Percentiles rank a stretch among this genome's conserved stretches.
phyloP scores from a whole-genome alignment of 371 early-diverging fungal genomes.

The Parasitella parasitica region DNA sequence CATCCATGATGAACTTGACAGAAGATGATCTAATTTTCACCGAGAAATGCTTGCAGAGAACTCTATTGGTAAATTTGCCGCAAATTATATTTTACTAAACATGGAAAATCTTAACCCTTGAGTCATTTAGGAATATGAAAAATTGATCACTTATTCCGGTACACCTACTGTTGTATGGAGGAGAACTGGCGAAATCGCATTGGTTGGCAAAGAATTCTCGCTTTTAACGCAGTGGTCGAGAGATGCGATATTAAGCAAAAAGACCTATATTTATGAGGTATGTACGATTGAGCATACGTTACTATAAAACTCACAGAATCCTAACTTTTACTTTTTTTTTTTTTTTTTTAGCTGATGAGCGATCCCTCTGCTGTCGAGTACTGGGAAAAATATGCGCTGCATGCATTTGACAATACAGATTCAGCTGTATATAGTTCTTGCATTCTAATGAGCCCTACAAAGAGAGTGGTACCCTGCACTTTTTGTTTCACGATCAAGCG shows the following conservation, averaged over 20 bases:
- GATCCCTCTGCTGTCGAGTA: constrained; percentile 86
- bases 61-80: constrained; percentile 1
- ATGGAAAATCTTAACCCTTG: not conserved
- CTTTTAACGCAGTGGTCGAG: constrained; percentile 83
- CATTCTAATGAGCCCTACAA: constrained; percentile 70
- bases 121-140: constrained; percentile 73
- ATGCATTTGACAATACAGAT: constrained; percentile 87
- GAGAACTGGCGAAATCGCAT: constrained; percentile 85
- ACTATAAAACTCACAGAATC: not conserved
- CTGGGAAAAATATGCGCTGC: constrained; percentile 88
- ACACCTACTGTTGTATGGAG: constrained; percentile 95
- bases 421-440: constrained; percentile 81
- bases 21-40: constrained; percentile 91
- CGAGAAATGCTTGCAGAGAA: constrained; percentile 87
- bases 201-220: constrained; percentile 91
- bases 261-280: constrained; percentile 79
- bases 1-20: constrained; percentile 87
- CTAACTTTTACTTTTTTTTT: not conserved
- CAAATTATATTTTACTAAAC: not conserved
- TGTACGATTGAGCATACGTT: not conserved
- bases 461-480: constrained; percentile 74
- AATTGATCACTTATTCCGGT: constrained; percentile 83
- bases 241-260: constrained; percentile 69
- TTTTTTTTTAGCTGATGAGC: constrained; percentile 75
- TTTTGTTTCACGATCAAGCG: constrained; percentile 92